Base-by-base conservation (phyloP, 2,329 filamentous ascomycete species). In the Ceratocystis diversiconidia region DNA sequence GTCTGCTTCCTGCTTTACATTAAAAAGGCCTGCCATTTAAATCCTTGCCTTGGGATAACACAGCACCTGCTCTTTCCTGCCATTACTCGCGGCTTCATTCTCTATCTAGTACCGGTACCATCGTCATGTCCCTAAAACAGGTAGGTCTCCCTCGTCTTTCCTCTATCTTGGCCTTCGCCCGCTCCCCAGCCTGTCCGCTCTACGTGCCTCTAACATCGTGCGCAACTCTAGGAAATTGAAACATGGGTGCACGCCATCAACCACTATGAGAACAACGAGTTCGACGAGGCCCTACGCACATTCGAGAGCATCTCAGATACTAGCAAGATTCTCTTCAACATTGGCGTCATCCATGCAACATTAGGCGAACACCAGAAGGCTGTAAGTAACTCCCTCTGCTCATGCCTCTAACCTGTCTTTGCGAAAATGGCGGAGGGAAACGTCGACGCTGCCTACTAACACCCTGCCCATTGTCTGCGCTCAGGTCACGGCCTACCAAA, bases 281-380 rank as follows among this genome's bases (percentile, higher is more conserved):
- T 95, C 76, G 92, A 97, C 72, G 88, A 92, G 70, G 86, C 94
- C 32, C 78, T 97, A 69, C 83, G 81, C 71, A 84, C 89, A 68
- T 97, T 99, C 73, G 88, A 90, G 69, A 84, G 81, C 70, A 96
- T 99, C 72, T 82, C 88, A 68, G 94, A 97, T 74, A 99, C 94
- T 0, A 96, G 94, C 71, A 97, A 96, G 80, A 99, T 99, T 69
- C 80, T 96, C 68, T 99, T 99, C 80, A 99, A 99, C 73, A 95
- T 92, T 76, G 94, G 94, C 71, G 92, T 99, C 48, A 97, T 99
- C 71, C 89, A 96, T 79, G 94, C 94, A 48, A 97, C 94, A 0
- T 80, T 99, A 19, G 94, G 94, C 70, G 91, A 97, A 74, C 94
- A 99, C 76, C 89, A 92, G 74, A 91, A 90, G 79, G 94, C 94